Percentiles rank a stretch among this genome's conserved stretches.
These are phyloP conservation scores for Protostelium mycophagum DNA, from an alignment of 78 protist genomes.

Conservation along the genomic window DNA sequence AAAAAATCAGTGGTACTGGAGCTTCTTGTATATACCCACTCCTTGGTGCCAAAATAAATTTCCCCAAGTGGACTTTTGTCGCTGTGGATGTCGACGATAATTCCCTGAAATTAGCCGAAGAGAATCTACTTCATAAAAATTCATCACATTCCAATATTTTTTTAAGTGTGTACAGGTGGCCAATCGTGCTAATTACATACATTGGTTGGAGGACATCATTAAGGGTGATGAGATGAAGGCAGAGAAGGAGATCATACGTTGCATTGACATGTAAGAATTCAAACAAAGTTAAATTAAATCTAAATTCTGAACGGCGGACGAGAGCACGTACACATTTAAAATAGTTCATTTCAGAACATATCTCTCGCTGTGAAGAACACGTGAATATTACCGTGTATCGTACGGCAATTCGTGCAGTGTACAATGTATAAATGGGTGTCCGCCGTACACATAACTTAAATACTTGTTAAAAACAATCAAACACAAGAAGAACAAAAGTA, in stretches of 20 bases:
- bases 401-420: too few species aligned
- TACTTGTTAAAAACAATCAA: too few species aligned
- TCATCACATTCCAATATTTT: neutral
- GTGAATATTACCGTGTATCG: too few species aligned
- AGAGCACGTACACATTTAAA: neutral
- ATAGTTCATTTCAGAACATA: too few species aligned
- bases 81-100: constrained; percentile 15
- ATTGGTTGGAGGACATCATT: neutral
- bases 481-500: too few species aligned
- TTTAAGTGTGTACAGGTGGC: neutral
- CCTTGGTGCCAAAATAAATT: constrained; percentile 14
- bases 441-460: too few species aligned
- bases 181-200: neutral
- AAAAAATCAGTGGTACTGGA: constrained; percentile 35
- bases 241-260: neutral
- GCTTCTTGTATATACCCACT: constrained; percentile 54
- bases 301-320: too few species aligned
- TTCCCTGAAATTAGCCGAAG: constrained; percentile 11
- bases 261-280: neutral
- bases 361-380: too few species aligned
- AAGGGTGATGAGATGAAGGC: neutral
- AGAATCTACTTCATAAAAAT: constrained; percentile 15
- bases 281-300: too few species aligned
- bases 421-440: too few species aligned
- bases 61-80: constrained; percentile 17